Evolutionary conservation across 1,139 yeast genomes (phyloP), one percentile per base, ranked within the genome.

Genomic region (Yamadazyma aaseri): DNA sequence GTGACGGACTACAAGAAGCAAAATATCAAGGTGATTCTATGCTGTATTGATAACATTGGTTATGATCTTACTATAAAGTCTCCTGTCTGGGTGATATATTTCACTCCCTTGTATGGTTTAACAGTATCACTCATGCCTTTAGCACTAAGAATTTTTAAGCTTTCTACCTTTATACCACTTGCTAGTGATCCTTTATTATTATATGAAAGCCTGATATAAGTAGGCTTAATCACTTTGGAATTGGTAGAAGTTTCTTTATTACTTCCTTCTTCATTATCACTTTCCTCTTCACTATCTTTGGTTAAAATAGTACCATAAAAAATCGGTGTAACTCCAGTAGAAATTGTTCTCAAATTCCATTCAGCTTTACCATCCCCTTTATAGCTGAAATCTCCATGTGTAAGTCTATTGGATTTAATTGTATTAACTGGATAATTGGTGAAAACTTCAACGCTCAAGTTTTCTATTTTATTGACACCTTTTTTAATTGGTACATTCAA

Each of bases 101-200:
- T 85, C 17, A 90, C 97, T 1, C 98, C 97, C 55, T 90, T 92
- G 65, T 81, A 92, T 0, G 96, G 95, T 50, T 81, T 83, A 13
- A 79, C 81, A 2, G 73, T 67, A 3, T 77, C 81, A 11, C 77
- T 76, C 46, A 77, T 48, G 0, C 92, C 90, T 43, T 72, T 69
- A 5, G 79, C 65, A 41, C 74, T 70, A 12, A 69, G 51, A 8
- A 90, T 74, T 48, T 80, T 76, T 36, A 90, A 61, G 17, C 81
- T 70, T 15, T 77, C 81, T 1, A 90, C 86, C 42, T 76, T 76
- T 28, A 83, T 60, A 0, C 95, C 92, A 54, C 95, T 83, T 1
- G 95, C 85, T 1, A 86, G 70, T 9, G 74, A 66, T 0, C 96
- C 97, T 42, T 79, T 77, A 45, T 81, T 71, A 11, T 64, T 50